phyloP scores from a whole-genome alignment of 139 green algal genomes.

The Gonium pectorale region DNA sequence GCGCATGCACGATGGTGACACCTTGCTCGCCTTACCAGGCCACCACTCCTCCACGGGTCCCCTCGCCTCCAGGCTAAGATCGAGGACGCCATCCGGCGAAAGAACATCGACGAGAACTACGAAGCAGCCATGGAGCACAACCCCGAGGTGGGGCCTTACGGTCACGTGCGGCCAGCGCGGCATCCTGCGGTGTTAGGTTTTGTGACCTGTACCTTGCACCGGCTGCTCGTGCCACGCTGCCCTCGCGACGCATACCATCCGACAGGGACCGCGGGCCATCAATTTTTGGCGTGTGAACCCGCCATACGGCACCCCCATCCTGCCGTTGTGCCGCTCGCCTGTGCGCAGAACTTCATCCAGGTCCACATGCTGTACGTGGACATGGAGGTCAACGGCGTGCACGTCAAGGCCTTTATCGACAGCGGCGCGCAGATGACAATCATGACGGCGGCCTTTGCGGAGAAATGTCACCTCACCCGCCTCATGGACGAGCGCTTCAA shows the following conservation, averaged over 20 bases:
- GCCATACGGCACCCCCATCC: no score
- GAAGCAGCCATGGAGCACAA: conserved; percentile 90
- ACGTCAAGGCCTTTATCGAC: conserved; percentile 87
- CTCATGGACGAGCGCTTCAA: conserved; percentile 93
- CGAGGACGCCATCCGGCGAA: conserved; percentile 88
- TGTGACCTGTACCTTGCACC: no score
- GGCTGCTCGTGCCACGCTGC: no score
- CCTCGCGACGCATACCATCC: no score
- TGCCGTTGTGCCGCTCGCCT: background rate
- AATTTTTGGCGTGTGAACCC: no score
- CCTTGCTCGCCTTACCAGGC: no score
- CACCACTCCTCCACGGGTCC: no score
- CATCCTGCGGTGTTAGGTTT: no score
- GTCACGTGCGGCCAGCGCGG: no score
- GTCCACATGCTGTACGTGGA: conserved; percentile 91
- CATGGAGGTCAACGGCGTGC: conserved; percentile 84
- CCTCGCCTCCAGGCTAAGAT: conserved; percentile 68
- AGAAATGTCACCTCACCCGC: conserved; percentile 83
- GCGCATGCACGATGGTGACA: no score
- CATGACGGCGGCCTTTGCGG: conserved; percentile 67
- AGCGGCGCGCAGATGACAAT: conserved; percentile 87
- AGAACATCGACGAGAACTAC: conserved; percentile 94
- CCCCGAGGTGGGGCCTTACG: conserved; percentile 80
- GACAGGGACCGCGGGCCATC: no score
- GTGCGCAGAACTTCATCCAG: conserved; percentile 63